These are phyloP conservation scores for Brassica cretica DNA, from an alignment of 345 rosid genomes.

Conservation along the genomic window DNA sequence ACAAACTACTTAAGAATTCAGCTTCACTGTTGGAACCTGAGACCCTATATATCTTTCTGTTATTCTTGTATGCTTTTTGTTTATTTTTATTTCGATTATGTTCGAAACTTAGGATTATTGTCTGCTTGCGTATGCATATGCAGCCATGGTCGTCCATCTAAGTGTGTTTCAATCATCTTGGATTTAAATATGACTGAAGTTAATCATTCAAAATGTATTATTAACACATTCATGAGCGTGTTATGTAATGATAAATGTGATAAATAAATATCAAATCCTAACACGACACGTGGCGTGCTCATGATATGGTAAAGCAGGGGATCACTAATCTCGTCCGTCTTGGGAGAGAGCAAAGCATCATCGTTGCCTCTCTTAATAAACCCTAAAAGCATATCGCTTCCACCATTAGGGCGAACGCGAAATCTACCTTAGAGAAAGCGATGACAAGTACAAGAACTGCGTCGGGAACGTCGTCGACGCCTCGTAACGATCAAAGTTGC, in stretches of 20 bases:
- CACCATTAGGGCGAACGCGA: not conserved
- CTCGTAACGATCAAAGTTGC: not conserved
- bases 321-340: not conserved
- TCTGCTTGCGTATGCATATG: not conserved
- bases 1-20: not conserved
- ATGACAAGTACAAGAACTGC: not conserved
- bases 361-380: too few relatives aligned
- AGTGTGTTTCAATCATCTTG: not conserved
- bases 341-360: too few relatives aligned
- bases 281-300: not conserved
- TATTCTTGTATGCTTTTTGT: not conserved
- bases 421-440: not conserved
- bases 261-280: not conserved
- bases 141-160: not conserved
- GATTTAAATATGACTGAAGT: not conserved
- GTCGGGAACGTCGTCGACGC: not conserved
- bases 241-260: not conserved
- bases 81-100: not conserved
- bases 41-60: not conserved
- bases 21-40: not conserved
- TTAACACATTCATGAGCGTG: not conserved
- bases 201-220: not conserved
- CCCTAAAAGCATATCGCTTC: not conserved
- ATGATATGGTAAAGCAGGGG: not conserved
- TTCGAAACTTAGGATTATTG: not conserved